Conservation (phyloP, 352 stramenopile species). For the Phytophthora citricola region DNA sequence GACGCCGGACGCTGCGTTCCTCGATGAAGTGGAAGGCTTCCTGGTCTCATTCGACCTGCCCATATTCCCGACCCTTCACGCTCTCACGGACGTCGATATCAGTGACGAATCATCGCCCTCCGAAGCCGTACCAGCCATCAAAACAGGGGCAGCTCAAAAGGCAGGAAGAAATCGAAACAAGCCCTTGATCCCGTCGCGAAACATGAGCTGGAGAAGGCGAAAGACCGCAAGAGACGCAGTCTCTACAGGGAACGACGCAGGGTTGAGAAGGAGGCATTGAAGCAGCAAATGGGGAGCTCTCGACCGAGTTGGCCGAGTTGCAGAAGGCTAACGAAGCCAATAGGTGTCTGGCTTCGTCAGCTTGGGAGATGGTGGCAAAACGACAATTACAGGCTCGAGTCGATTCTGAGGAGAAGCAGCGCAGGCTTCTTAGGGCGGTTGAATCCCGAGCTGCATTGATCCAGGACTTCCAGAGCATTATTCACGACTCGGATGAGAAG, state of each 20-base stretch:
- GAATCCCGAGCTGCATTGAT: constrained; percentile 16
- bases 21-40: constrained; percentile 28
- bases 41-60: constrained; percentile 29
- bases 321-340: constrained; percentile 1
- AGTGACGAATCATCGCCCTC: not conserved
- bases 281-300: constrained; percentile 27
- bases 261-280: constrained; percentile 17
- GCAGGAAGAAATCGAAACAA: constrained; percentile 9
- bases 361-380: constrained; percentile 28
- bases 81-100: not conserved
- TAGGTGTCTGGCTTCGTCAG: constrained; percentile 7
- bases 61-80: constrained; percentile 14
- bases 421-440: constrained; percentile 6
- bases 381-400: constrained; percentile 22
- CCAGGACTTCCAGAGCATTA: constrained; percentile 13
- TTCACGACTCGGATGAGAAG: not conserved
- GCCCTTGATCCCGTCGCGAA: constrained; percentile 12
- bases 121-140: not conserved
- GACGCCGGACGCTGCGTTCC: constrained; percentile 13
- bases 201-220: constrained; percentile 21
- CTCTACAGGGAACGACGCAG: constrained; percentile 20
- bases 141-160: not conserved
- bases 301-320: constrained; percentile 13
- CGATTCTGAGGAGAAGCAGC: constrained; percentile 20
- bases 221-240: constrained; percentile 28